phyloP scores from a whole-genome alignment of 2,329 filamentous ascomycete genomes.

The Alternaria ventricosa region DNA sequence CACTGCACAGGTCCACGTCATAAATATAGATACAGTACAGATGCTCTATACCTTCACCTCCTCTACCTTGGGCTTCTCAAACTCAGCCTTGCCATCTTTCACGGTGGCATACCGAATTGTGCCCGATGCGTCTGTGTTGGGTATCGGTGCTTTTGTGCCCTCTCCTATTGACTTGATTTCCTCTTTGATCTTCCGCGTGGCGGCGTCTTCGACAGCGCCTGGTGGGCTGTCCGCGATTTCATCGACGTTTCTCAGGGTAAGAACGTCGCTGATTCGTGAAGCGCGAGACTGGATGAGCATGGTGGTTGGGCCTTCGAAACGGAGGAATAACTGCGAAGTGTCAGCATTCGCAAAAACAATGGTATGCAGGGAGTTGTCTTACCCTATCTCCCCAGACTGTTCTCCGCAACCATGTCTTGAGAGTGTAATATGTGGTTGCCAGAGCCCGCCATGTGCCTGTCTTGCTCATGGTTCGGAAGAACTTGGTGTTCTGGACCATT shows the following conservation, averaged over 20 bases:
- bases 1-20: neutral
- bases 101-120: constrained; percentile 35
- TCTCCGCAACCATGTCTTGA: constrained; percentile 78
- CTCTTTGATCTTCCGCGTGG: constrained; percentile 42
- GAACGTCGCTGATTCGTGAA: constrained; percentile 75
- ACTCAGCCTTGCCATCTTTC: constrained; percentile 36
- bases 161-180: constrained; percentile 43
- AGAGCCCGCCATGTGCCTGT: constrained; percentile 76
- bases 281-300: constrained; percentile 89
- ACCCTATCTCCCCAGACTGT: constrained; percentile 91
- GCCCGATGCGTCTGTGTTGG: constrained; percentile 19
- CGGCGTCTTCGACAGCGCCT: constrained; percentile 68
- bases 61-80: constrained; percentile 23
- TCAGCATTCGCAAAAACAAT: constrained; percentile 14
- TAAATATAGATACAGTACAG: constrained; percentile 23
- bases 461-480: constrained; percentile 74
- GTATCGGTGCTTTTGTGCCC: constrained; percentile 25
- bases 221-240: constrained; percentile 86
- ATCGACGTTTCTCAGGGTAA: constrained; percentile 81
- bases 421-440: constrained; percentile 67
- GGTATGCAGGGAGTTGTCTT: constrained; percentile 11
- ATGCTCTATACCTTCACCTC: constrained; percentile 1
- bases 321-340: constrained; percentile 72
- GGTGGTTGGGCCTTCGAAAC: constrained; percentile 85
- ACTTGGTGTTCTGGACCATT: constrained; percentile 72